Conservation (phyloP, 2,329 filamentous ascomycete genomes). For the Fusarium transvaalense region DNA sequence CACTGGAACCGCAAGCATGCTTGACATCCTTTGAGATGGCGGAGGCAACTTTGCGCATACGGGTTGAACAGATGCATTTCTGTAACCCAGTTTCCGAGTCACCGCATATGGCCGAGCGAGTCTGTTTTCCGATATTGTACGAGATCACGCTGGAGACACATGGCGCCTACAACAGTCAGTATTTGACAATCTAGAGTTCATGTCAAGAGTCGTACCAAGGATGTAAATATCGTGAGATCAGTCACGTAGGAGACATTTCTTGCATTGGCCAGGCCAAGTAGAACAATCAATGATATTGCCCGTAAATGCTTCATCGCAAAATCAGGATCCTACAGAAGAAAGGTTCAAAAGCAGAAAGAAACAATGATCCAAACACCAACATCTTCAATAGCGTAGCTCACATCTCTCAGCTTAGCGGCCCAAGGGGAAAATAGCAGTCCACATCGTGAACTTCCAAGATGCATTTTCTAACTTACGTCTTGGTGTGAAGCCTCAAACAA, state of each 20-base stretch:
- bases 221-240: constrained; percentile 58
- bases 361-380: constrained; percentile 9
- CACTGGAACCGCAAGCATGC: constrained; percentile 60
- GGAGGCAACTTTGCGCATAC: constrained; percentile 55
- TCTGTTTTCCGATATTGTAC: constrained; percentile 59
- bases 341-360: not conserved
- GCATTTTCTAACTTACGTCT: constrained; percentile 8
- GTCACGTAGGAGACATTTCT: constrained; percentile 58
- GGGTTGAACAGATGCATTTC: constrained; percentile 65
- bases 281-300: constrained; percentile 19
- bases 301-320: constrained; percentile 43
- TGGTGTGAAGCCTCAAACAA: constrained; percentile 34
- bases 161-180: constrained; percentile 57
- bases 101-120: constrained; percentile 57
- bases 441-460: constrained; percentile 19
- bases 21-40: constrained; percentile 57
- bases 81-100: constrained; percentile 60
- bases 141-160: constrained; percentile 63
- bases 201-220: constrained; percentile 52
- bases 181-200: not conserved
- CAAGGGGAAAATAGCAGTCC: constrained; percentile 12
- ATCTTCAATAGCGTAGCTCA: constrained; percentile 16
- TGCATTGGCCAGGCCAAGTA: constrained; percentile 23
- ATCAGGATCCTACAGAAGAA: not conserved
- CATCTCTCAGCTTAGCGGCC: not conserved